Conservation (phyloP, 2,329 filamentous ascomycete species). For the Polychaeton citri region DNA sequence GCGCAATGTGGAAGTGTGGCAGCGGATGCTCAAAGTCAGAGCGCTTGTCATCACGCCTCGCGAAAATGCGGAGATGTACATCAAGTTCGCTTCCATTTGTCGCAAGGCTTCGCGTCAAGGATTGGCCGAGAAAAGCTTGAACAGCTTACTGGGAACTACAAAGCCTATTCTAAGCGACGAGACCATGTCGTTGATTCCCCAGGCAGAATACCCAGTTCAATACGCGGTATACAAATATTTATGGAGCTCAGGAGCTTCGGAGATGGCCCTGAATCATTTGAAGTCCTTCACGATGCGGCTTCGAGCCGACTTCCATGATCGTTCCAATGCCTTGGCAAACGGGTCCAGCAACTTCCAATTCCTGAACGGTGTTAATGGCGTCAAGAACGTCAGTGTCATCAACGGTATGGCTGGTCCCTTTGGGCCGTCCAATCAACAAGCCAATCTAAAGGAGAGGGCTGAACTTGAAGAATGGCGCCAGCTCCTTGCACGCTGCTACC, state of each 20-base stretch:
- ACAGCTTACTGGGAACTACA: slow-evolving; percentile 61
- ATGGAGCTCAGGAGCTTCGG: slow-evolving; percentile 70
- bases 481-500: slow-evolving; percentile 85
- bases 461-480: slow-evolving; percentile 47
- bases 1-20: slow-evolving; percentile 96
- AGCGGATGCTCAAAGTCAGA: slow-evolving; percentile 89
- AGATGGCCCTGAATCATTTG: slow-evolving; percentile 46
- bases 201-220: slow-evolving; percentile 63
- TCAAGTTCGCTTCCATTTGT: slow-evolving; percentile 97
- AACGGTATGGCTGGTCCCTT: slow-evolving; percentile 32
- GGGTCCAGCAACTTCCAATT: slow-evolving; percentile 3
- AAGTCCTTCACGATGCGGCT: slow-evolving; percentile 48
- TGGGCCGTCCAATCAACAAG: slow-evolving; percentile 12
- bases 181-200: slow-evolving; percentile 35
- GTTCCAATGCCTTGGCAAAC: slow-evolving; percentile 21
- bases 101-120: slow-evolving; percentile 92
- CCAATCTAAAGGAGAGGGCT: slow-evolving; percentile 24
- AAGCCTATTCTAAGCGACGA: slow-evolving; percentile 41
- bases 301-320: slow-evolving; percentile 42
- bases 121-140: slow-evolving; percentile 86
- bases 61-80: slow-evolving; percentile 98
- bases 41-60: slow-evolving; percentile 80
- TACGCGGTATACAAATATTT: slow-evolving; percentile 97
- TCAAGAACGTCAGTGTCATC: slow-evolving; percentile 30
- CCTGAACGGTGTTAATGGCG: slow-evolving; percentile 24